Evolutionary conservation across 2,329 filamentous ascomycete genomes (phyloP).

Genomic region (Botryotinia narcissicola): DNA sequence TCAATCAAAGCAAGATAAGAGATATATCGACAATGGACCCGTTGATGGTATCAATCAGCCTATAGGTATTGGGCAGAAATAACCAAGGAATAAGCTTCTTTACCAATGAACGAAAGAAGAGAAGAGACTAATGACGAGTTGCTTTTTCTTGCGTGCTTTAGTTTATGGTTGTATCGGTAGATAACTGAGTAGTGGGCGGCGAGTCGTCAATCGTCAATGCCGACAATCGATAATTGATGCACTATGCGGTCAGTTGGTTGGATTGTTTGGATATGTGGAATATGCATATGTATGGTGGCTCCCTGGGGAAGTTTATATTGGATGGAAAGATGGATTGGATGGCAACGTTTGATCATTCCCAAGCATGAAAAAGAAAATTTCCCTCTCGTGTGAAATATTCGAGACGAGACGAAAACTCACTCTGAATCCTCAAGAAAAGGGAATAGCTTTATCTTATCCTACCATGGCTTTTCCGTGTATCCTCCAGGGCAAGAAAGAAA

Average conservation of each 20-base stretch:
- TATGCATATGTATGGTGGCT: slow-evolving; percentile 3
- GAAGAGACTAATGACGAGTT: neutral
- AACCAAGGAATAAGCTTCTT: slow-evolving; percentile 25
- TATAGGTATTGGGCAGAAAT: slow-evolving; percentile 35
- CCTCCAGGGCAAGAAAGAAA: neutral
- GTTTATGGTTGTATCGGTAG: neutral
- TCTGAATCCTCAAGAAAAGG: neutral
- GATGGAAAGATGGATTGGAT: neutral
- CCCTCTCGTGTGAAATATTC: neutral
- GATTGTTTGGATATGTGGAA: neutral
- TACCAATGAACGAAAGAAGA: neutral
- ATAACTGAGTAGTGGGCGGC: slow-evolving; percentile 4
- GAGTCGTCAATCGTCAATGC: slow-evolving; percentile 6
- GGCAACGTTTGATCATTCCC: slow-evolving; percentile 6
- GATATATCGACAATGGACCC: slow-evolving; percentile 1
- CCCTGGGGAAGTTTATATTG: neutral
- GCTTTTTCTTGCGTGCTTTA: slow-evolving; percentile 7
- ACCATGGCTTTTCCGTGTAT: neutral
- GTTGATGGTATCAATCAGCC: slow-evolving; percentile 7
- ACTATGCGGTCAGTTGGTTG: slow-evolving; percentile 4
- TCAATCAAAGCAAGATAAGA: slow-evolving; percentile 15
- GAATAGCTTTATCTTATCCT: neutral
- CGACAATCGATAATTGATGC: slow-evolving; percentile 2
- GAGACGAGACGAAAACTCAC: neutral
- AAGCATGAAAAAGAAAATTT: slow-evolving; percentile 6